Percentiles rank a stretch among this genome's conserved stretches.
Evolutionary conservation across 1,139 yeast species (phyloP).

Genomic region (Torulaspora globosa): DNA sequence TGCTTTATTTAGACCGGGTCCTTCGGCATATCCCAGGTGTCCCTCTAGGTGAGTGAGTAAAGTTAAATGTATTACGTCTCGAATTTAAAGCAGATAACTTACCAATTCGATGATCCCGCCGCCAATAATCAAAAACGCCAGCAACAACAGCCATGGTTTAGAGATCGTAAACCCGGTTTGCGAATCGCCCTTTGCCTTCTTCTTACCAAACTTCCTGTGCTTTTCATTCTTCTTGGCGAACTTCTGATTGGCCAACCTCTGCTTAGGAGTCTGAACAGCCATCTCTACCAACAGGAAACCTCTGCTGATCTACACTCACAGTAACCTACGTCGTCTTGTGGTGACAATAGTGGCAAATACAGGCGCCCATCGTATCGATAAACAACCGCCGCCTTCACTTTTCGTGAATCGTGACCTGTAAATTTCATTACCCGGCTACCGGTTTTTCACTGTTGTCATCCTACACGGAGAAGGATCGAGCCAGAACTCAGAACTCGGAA

Average conservation of each 20-base stretch:
- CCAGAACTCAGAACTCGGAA: too few relatives aligned
- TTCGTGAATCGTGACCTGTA: neutral
- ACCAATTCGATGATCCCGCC: slow-evolving; percentile 76
- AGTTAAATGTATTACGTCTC: neutral
- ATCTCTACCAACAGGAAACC: slow-evolving; percentile 11
- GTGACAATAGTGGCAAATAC: neutral
- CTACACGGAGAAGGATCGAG: too few relatives aligned
- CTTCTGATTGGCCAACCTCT: slow-evolving; percentile 77
- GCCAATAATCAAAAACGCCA: slow-evolving; percentile 72
- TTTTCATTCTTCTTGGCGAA: slow-evolving; percentile 70
- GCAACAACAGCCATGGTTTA: slow-evolving; percentile 40
- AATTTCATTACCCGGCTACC: too few relatives aligned
- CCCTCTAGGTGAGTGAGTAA: neutral
- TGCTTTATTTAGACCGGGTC: neutral
- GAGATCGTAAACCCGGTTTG: slow-evolving; percentile 58
- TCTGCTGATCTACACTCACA: neutral
- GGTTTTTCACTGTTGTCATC: too few relatives aligned
- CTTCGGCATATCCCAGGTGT: too few relatives aligned
- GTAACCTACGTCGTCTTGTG: neutral
- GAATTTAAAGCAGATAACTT: slow-evolving; percentile 8
- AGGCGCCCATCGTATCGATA: too few relatives aligned
- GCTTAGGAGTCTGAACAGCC: slow-evolving; percentile 70
- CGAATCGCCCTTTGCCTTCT: slow-evolving; percentile 46
- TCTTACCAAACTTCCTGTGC: slow-evolving; percentile 61
- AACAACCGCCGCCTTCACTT: neutral